Conservation (phyloP, 371 early-diverging fungal species). For the Mucor velutinosus region DNA sequence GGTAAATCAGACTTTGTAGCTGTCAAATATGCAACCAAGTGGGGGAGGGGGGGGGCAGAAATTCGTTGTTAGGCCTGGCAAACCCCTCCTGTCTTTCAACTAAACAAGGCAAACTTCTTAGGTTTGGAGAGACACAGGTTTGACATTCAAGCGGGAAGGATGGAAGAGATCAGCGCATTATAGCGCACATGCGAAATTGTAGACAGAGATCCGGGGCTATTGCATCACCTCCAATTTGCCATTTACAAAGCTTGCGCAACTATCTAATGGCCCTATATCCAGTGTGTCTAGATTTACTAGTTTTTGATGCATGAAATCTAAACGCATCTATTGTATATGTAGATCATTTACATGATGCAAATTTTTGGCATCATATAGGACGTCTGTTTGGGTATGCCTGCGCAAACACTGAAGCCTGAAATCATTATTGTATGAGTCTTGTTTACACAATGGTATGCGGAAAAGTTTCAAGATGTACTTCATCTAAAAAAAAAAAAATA, state of each 20-base stretch:
- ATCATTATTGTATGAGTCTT: not conserved
- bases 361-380: not conserved
- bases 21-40: not conserved
- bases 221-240: not conserved
- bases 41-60: not conserved
- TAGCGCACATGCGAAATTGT: not conserved
- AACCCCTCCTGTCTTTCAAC: no score
- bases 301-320: not conserved
- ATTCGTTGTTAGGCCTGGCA: not conserved
- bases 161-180: not conserved
- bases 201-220: not conserved
- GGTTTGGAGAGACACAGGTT: not conserved
- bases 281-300: not conserved
- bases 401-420: not conserved
- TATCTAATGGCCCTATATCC: not conserved
- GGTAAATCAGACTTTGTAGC: not conserved
- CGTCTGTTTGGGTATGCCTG: not conserved
- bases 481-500: not conserved
- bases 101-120: not conserved
- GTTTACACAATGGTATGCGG: not conserved
- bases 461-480: not conserved
- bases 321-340: not conserved
- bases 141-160: not conserved
- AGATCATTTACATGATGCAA: not conserved
- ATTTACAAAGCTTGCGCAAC: not conserved